These are phyloP conservation scores for Cyberlindnera samutprakarnensis DNA, from an alignment of 805 yeast genomes.

Conservation along the genomic window DNA sequence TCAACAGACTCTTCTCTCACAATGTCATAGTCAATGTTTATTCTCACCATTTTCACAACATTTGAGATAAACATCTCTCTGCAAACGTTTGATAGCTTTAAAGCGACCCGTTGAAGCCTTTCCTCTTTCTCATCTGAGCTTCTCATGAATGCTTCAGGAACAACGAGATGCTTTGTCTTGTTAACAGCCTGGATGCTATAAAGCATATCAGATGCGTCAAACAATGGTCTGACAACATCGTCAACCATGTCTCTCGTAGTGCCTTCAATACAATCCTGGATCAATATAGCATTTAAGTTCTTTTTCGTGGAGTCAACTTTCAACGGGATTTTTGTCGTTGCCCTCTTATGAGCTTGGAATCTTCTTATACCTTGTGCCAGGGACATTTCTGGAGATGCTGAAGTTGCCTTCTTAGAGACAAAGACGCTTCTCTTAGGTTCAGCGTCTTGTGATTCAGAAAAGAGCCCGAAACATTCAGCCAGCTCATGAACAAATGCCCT, in stretches of 20 bases:
- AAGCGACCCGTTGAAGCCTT: conserved; percentile 34
- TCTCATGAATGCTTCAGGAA: conserved; percentile 28
- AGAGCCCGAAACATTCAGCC: conserved; percentile 50
- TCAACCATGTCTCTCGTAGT: conserved; percentile 29
- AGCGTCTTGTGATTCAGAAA: conserved; percentile 69
- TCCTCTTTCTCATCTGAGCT: conserved; percentile 33
- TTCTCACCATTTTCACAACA: conserved; percentile 37
- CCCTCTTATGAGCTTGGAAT: conserved; percentile 25
- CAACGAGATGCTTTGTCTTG: conserved; percentile 35
- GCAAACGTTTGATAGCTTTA: conserved; percentile 27
- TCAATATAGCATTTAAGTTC: conserved; percentile 48
- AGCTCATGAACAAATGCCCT: conserved; percentile 65
- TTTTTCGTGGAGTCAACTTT: too few species aligned
- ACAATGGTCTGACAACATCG: conserved; percentile 21
- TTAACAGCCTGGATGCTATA: conserved; percentile 33
- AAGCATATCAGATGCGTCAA: conserved; percentile 10
- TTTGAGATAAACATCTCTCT: conserved; percentile 39
- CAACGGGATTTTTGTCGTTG: conserved; percentile 7
- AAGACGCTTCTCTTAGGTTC: conserved; percentile 76
- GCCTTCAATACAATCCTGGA: conserved; percentile 48
- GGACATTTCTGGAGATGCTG: conserved; percentile 35
- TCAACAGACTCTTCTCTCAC: conserved; percentile 1
- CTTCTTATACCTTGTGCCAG: conserved; percentile 37
- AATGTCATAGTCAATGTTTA: conserved; percentile 25
- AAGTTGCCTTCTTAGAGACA: conserved; percentile 31